Base-by-base conservation (phyloP, 2,329 filamentous ascomycete genomes). In the Aspergillus sp. region DNA sequence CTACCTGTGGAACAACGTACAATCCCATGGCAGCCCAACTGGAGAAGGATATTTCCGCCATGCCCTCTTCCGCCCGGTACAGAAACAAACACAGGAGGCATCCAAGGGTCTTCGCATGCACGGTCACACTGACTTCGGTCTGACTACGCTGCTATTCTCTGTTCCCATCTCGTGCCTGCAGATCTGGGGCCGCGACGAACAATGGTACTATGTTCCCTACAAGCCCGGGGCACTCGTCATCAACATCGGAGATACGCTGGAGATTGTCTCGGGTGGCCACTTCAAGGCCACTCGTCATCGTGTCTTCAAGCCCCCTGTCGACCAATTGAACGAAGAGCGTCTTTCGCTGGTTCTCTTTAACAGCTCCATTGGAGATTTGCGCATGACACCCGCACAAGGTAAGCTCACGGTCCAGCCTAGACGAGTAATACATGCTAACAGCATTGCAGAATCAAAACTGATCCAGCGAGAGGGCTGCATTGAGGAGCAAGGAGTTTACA, bases 121-220 rank as follows among this genome's bases (percentile, higher is more conserved):
- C 36, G 79, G 78, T 2, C 81, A 83, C 68, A 81, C 79, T 0
- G 80, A 83, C 56, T 82, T 80, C 53, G 80, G 80, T 6, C 72
- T 76, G 6, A 74, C 80, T 0, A 83, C 80, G 0, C 65, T 81
- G 12, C 71, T 82, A 0, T 82, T 81, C 71, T 78, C 74, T 2
- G 79, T 82, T 18, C 77, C 80, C 2, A 75, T 83, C 16, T 78
- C 79, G 0, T 79, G 77, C 1, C 71, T 83, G 2, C 80, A 82
- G 63, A 78, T 82, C 24, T 80, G 77, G 73, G 77, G 66, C 55
- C 75, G 73, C 3, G 69, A 77, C 29, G 76, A 80, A 24, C 63
- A 79, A 57, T 83, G 81, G 81, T 77, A 80, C 47, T 78, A 79
- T 18, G 80, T 81, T 0, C 69, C 63, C 10, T 72, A 69, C 59